A percentile compares a stretch with the other conserved stretches of the same genome.
These are phyloP conservation scores for Magnusiomyces ingens DNA, from an alignment of 1,139 yeast species.

Conservation along the genomic window DNA sequence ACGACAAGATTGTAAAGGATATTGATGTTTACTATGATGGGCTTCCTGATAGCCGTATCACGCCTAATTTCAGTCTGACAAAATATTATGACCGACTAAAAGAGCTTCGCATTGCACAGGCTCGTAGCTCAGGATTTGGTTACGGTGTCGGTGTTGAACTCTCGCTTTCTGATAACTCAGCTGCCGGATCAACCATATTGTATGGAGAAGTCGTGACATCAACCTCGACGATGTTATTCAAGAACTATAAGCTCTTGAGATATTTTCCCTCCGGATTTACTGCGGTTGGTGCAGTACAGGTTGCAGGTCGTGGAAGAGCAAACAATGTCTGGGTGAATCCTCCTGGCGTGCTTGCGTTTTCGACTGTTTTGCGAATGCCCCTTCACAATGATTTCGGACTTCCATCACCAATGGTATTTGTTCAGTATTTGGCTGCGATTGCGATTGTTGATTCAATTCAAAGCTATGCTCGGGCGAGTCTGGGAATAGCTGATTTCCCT, in stretches of 20 bases:
- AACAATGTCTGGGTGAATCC: constrained; percentile 96
- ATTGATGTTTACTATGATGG: constrained; percentile 41
- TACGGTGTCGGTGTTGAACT: constrained; percentile 10
- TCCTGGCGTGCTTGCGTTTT: constrained; percentile 79
- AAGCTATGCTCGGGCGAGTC: constrained; percentile 59
- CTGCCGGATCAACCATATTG: constrained; percentile 56
- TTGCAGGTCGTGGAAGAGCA: constrained; percentile 90
- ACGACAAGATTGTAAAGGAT: constrained; percentile 50
- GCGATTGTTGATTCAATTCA: constrained; percentile 77
- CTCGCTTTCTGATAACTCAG: constrained; percentile 24
- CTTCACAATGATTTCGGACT: constrained; percentile 29
- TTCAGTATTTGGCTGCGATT: constrained; percentile 79
- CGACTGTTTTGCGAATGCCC: constrained; percentile 62
- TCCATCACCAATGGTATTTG: constrained; percentile 58
- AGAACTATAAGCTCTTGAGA: constrained; percentile 53
- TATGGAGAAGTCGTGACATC: constrained; percentile 91
- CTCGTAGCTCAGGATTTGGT: constrained; percentile 21
- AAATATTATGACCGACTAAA: constrained; percentile 48
- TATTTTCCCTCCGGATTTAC: constrained; percentile 65
- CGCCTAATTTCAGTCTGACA: constrained; percentile 67
- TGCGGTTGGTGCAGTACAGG: constrained; percentile 74
- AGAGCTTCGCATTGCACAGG: constrained; percentile 27
- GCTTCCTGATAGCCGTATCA: constrained; percentile 40
- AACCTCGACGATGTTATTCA: constrained; percentile 71
- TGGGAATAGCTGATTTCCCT: constrained; percentile 49